Base-by-base conservation (phyloP, 2,329 filamentous ascomycete genomes). In the Epicoccum nigrum region DNA sequence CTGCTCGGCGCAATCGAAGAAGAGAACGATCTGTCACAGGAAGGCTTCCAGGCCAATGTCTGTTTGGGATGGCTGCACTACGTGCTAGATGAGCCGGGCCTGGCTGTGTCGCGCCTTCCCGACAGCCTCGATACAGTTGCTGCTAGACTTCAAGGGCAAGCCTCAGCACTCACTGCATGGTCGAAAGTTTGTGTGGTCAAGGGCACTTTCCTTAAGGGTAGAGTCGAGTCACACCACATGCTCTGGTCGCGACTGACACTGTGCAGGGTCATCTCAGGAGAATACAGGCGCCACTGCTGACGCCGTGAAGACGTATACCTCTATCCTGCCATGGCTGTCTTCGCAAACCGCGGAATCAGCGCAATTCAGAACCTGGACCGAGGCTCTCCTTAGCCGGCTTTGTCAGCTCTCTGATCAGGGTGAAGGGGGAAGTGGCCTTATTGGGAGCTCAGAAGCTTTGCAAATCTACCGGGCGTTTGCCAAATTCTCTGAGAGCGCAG, bases 51-150 rank as follows among this genome's bases (percentile, higher is more conserved):
- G 73, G 92, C 91, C 25, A 86, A 85, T 54, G 86, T 94, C 43
- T 94, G 90, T 71, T 73, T 93, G 35, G 92, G 87, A 46, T 95
- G 92, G 89, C 79, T 96, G 63, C 86, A 95, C 67, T 96, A 89
- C 85, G 83, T 86, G 7, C 74, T 88, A 45, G 86, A 84, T 27
- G 88, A 95, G 61, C 88, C 88, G 58, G 78, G 77, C 1, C 71
- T 84, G 33, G 86, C 87, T 30, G 74, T 83, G 33, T 76, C 77
- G 28, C 82, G 79, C 49, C 77, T 96, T 12, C 89, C 90, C 4
- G 79, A 79, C 51, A 82, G 84, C 57, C 79, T 90, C 42, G 81
- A 63, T 21, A 60, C 59, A 46, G 55, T 66, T 21, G 64, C 65
- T 31, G 58, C 51, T 43, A 54, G 64, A 34, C 48, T 67, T 23